Base-by-base conservation (phyloP, 2,329 filamentous ascomycete species). In the Acarospora socialis region DNA sequence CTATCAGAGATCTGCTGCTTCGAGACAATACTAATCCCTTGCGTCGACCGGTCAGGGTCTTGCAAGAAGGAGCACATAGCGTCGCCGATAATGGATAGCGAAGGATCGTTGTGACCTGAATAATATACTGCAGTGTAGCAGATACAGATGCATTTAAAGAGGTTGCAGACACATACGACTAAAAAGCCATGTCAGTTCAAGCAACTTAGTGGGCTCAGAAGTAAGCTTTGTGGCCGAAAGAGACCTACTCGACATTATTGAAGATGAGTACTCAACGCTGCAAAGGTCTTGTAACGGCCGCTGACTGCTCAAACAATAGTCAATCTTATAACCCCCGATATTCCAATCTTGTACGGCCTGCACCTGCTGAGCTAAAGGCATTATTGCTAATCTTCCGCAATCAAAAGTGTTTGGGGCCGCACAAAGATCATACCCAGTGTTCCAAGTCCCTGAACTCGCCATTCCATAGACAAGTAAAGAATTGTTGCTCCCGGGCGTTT, bases 11-110 rank as follows among this genome's bases (percentile, higher is more conserved):
- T 7, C 14, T 33, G 15, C 24, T 7, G 13, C n/a, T 20, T 9
- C 2, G 31, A 33, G 9, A 33, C 15, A 31, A 33, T 31, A 27
- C 31, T 15, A 15, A 33, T 20, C 10, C 14, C 24, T 20, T 33
- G n/a, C 12, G 31, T 33, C 17, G 18, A 18, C 7, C 9, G 7
- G 17, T 33, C 31, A 7, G 31, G 31, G 19, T 7, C 12, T 31
- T 31, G 7, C 16, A 33, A 14, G 17, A 33, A 31, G 6, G 31
- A 31, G 9, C 8, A 17, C 4, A 33, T 10, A 10, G 31, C 31
- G 19, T 33, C 31, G 25, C 31, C 31, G 19, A 33, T 15, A 7
- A 21, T 33, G 7, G 15, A 30, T 6, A 33, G 24, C 4, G 23
- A 17, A 13, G 9, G 24, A 10, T 33, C 24, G n/a, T 19, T 16